Conservation (phyloP, 495 filamentous ascomycete genomes). For the Penicillium robsamsonii region DNA sequence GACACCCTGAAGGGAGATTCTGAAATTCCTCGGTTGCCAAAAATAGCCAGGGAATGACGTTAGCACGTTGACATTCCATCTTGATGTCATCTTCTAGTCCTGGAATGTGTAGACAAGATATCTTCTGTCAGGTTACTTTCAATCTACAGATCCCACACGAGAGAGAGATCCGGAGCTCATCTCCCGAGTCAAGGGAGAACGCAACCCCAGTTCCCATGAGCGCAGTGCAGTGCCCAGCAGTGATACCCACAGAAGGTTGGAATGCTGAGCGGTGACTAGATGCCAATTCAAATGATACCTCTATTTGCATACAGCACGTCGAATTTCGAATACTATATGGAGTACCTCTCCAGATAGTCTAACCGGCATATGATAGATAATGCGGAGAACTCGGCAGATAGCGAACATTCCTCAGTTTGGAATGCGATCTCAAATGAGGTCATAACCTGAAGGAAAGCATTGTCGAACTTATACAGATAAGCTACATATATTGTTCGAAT, state of each 20-base stretch:
- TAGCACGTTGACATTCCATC: conserved; percentile 16
- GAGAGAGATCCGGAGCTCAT: background rate
- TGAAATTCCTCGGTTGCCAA: conserved; percentile 2
- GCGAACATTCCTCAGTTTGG: conserved; percentile 1
- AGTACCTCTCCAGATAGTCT: background rate
- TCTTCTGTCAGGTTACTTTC: background rate
- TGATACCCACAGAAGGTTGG: background rate
- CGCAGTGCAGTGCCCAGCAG: too few relatives aligned
- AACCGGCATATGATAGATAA: background rate
- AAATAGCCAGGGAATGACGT: conserved; percentile 20
- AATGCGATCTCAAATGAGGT: conserved; percentile 2
- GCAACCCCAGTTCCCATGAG: background rate
- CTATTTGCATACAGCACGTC: background rate
- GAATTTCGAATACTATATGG: background rate
- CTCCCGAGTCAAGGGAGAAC: background rate
- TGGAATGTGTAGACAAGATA: background rate
- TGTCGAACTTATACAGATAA: background rate
- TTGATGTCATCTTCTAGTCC: conserved; percentile 5
- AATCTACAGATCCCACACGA: background rate
- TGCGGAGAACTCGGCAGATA: background rate
- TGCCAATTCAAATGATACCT: background rate
- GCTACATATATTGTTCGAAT: background rate
- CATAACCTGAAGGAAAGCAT: background rate
- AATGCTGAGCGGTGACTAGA: background rate
- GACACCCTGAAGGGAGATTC: too few relatives aligned